Conservation (phyloP, 169 alveolate species). For the Cryptosporidium tyzzeri region DNA sequence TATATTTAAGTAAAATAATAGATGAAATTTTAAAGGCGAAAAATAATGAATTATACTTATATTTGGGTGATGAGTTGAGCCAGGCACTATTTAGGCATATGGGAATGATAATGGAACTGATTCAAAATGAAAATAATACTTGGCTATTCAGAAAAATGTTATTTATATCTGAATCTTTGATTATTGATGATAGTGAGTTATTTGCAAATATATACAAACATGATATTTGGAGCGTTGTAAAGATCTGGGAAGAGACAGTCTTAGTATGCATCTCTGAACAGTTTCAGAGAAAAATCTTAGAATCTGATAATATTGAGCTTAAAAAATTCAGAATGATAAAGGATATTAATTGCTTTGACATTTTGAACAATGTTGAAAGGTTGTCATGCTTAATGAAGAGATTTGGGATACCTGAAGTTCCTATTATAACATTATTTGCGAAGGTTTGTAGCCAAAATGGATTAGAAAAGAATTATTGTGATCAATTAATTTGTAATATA, state of each 20-base stretch:
- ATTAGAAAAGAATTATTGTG: conserved; percentile 65
- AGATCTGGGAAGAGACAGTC: conserved; percentile 66
- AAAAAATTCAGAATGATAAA: conserved; percentile 41
- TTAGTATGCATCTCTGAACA: conserved; percentile 58
- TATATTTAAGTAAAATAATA: conserved; percentile 19
- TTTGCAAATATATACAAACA: conserved; percentile 25
- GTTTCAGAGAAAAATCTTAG: conserved; percentile 15
- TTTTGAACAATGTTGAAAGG: background rate
- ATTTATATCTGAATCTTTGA: conserved; percentile 30
- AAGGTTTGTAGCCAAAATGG: conserved; percentile 60
- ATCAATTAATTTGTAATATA: conserved; percentile 22
- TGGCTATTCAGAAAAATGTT: conserved; percentile 59
- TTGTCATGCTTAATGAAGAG: conserved; percentile 45
- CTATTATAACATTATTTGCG: conserved; percentile 60
- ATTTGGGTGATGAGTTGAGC: conserved; percentile 1
- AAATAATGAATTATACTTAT: conserved; percentile 2
- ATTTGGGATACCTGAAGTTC: conserved; percentile 69
- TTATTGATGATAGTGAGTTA: conserved; percentile 31
- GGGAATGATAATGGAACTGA: conserved; percentile 6
- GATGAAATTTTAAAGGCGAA: background rate
- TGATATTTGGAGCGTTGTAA: conserved; percentile 60
- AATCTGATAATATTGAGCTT: conserved; percentile 47
- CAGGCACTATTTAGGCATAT: conserved; percentile 1
- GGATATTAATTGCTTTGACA: background rate
- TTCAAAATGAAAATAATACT: conserved; percentile 23